phyloP scores from a whole-genome alignment of 805 yeast species.

The Myxozyma geophila region DNA sequence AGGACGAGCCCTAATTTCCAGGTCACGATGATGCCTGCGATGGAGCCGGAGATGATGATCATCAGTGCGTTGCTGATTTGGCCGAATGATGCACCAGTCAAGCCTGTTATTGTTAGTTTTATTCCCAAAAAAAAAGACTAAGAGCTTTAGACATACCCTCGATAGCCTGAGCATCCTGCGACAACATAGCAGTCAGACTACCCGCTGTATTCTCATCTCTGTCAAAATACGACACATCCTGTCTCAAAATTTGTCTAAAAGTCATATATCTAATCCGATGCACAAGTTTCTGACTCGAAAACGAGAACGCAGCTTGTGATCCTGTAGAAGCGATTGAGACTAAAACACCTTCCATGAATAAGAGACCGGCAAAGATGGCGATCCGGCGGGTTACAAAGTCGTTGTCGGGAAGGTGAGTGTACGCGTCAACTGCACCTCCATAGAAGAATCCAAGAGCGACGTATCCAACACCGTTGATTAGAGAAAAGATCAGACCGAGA shows the following conservation, averaged over 20 bases:
- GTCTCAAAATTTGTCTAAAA: constrained; percentile 45
- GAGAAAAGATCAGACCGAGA: neutral
- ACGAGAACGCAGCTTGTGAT: constrained; percentile 9
- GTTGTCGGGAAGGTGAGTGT: constrained; percentile 18
- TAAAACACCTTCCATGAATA: constrained; percentile 25
- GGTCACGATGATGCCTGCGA: constrained; percentile 47
- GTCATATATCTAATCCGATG: constrained; percentile 44
- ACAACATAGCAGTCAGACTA: constrained; percentile 46
- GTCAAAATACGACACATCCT: constrained; percentile 48
- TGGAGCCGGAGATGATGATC: constrained; percentile 41
- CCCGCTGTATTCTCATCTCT: constrained; percentile 47
- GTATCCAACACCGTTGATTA: constrained; percentile 25
- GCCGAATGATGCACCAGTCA: constrained; percentile 41
- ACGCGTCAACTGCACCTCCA: constrained; percentile 28
- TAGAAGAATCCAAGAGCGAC: constrained; percentile 30
- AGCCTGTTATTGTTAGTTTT: constrained; percentile 29
- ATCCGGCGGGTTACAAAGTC: constrained; percentile 20
- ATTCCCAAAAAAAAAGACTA: neutral
- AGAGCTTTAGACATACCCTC: constrained; percentile 29
- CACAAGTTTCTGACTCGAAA: constrained; percentile 44
- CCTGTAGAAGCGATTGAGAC: constrained; percentile 14
- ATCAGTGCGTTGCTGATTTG: constrained; percentile 46
- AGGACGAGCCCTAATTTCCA: constrained; percentile 52
- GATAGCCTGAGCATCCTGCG: constrained; percentile 48
- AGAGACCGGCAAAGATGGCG: constrained; percentile 23